Conservation (phyloP, 169 alveolate species). For the Perkinsus chesapeaki region DNA sequence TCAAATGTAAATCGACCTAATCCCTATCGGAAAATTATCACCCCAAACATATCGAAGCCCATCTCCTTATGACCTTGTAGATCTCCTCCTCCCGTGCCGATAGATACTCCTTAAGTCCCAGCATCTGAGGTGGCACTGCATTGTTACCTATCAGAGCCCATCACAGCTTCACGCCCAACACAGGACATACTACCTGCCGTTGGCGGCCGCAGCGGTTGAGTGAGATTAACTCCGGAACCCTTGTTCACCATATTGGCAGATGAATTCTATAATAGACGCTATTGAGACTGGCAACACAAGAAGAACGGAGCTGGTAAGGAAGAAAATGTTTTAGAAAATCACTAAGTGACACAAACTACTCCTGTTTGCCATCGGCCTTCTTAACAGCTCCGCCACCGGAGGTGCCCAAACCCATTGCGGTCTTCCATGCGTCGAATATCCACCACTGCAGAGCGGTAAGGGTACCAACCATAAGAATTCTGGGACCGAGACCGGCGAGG, state of each 20-base stretch:
- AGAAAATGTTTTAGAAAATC: neutral
- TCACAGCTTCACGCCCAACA: neutral
- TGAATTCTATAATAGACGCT: too few relatives aligned
- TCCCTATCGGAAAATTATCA: too few relatives aligned
- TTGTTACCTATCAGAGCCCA: neutral
- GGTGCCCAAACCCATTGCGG: slow-evolving; percentile 47
- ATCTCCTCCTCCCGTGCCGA: neutral
- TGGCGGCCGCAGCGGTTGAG: neutral
- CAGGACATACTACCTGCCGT: neutral
- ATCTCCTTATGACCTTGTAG: neutral
- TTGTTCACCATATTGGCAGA: too few relatives aligned
- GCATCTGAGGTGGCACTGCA: neutral
- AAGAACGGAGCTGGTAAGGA: neutral
- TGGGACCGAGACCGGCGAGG: slow-evolving; percentile 73
- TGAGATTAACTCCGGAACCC: too few relatives aligned
- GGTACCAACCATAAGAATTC: slow-evolving; percentile 96
- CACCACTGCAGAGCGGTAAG: slow-evolving; percentile 97
- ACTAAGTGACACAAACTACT: neutral
- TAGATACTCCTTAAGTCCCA: neutral
- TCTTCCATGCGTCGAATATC: slow-evolving; percentile 92
- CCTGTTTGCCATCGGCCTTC: neutral
- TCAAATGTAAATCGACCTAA: too few relatives aligned
- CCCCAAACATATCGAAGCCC: too few relatives aligned
- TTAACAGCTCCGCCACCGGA: slow-evolving; percentile 38
- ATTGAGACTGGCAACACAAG: neutral